These are phyloP conservation scores for Coleophoma cylindrospora DNA, from an alignment of 2,329 filamentous ascomycete species.

Conservation along the genomic window DNA sequence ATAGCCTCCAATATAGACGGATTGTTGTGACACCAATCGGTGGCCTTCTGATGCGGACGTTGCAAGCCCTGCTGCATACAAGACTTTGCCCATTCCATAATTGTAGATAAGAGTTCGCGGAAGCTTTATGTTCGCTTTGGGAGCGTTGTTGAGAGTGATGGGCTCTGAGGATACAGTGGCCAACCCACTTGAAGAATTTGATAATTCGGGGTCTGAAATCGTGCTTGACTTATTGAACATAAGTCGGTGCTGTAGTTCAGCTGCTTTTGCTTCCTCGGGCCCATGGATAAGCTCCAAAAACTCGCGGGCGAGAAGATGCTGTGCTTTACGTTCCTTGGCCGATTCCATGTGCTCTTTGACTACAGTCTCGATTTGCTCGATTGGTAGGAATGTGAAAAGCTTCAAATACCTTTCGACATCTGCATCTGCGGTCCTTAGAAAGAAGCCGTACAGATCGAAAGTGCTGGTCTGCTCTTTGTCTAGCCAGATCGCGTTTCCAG, in stretches of 20 bases:
- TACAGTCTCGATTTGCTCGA: constrained; percentile 58
- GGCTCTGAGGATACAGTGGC: constrained; percentile 2
- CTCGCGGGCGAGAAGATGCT: constrained; percentile 79
- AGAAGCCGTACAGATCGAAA: constrained; percentile 89
- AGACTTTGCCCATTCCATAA: constrained; percentile 52
- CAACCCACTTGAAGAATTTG: constrained; percentile 2
- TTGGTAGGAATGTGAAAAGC: constrained; percentile 83
- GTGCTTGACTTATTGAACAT: constrained; percentile 35
- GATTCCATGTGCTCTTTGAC: constrained; percentile 65
- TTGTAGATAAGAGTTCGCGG: constrained; percentile 49
- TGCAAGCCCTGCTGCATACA: constrained; percentile 55
- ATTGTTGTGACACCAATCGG: constrained; percentile 48
- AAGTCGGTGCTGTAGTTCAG: constrained; percentile 49
- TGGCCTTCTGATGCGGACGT: constrained; percentile 51
- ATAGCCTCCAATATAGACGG: constrained; percentile 54
- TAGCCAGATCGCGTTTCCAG: constrained; percentile 92
- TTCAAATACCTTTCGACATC: constrained; percentile 80
- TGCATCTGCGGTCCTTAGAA: constrained; percentile 74
- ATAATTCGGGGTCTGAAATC: constrained; percentile 2
- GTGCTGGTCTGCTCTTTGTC: constrained; percentile 73
- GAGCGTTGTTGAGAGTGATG: constrained; percentile 38
- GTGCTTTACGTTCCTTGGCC: constrained; percentile 69
- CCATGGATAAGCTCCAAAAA: constrained; percentile 80
- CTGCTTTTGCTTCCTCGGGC: constrained; percentile 52
- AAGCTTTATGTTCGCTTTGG: constrained; percentile 51